Evolutionary conservation across 768 basidiomycete species (phyloP).

Genomic region (Lentinula edodes): DNA sequence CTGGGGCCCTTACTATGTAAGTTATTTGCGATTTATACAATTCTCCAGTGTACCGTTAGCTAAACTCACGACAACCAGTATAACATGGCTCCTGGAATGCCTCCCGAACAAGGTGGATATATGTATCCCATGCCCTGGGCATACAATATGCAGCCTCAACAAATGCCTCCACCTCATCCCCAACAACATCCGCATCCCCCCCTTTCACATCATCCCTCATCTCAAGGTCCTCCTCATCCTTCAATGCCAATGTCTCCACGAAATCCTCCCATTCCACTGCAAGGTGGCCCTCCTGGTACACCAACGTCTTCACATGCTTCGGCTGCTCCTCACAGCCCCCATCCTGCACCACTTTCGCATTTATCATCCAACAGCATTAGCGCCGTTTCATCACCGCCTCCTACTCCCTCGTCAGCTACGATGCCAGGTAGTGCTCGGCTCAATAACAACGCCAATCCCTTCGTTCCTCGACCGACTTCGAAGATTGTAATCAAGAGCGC

Average conservation of each 20-base stretch:
- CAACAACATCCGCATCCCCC: slow-evolving; percentile 24
- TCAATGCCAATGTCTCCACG: slow-evolving; percentile 68
- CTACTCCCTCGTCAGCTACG: slow-evolving; percentile 55
- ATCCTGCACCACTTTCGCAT: slow-evolving; percentile 41
- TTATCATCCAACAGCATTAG: slow-evolving; percentile 40
- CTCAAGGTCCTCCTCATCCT: slow-evolving; percentile 41
- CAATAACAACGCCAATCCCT: slow-evolving; percentile 59
- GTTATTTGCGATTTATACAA: slow-evolving; percentile 20
- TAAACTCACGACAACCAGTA: neutral
- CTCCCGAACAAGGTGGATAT: slow-evolving; percentile 34
- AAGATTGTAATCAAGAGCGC: slow-evolving; percentile 55
- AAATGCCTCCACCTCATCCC: slow-evolving; percentile 27
- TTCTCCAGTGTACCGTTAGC: slow-evolving; percentile 5
- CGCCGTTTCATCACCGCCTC: slow-evolving; percentile 57
- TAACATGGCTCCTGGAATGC: slow-evolving; percentile 20
- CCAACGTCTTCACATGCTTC: slow-evolving; percentile 62
- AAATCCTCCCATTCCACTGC: slow-evolving; percentile 46
- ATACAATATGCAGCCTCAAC: slow-evolving; percentile 27
- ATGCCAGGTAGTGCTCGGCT: slow-evolving; percentile 39
- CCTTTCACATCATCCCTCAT: slow-evolving; percentile 43
- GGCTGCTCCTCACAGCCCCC: slow-evolving; percentile 41
- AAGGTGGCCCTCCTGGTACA: slow-evolving; percentile 46
- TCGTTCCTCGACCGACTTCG: slow-evolving; percentile 50
- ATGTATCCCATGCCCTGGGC: slow-evolving; percentile 25
- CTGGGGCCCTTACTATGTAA: slow-evolving; percentile 55